Conservation (phyloP, 129 eudicot genomes). For the Lactuca saligna region DNA sequence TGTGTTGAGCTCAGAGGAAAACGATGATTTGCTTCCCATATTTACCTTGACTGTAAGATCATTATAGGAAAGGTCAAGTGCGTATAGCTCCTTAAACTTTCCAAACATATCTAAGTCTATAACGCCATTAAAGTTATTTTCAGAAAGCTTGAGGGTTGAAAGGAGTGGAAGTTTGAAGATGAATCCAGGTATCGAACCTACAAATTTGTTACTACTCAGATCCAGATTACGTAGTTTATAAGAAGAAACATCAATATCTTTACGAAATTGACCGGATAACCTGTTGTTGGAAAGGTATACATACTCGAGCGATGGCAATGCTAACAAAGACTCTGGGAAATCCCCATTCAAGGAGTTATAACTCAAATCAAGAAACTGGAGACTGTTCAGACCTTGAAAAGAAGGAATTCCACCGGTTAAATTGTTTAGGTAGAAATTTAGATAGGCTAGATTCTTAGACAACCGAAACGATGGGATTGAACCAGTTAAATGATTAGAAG, state of each 20-base stretch:
- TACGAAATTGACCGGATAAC: slow-evolving; percentile 38
- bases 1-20: slow-evolving; percentile 30
- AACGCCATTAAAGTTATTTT: slow-evolving; percentile 45
- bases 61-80: slow-evolving; percentile 59
- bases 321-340: slow-evolving; percentile 44
- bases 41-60: slow-evolving; percentile 31
- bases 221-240: slow-evolving; percentile 31
- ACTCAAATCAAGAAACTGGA: slow-evolving; percentile 34
- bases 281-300: slow-evolving; percentile 42
- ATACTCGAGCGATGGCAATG: slow-evolving; percentile 36
- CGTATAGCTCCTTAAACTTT: slow-evolving; percentile 32
- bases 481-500: slow-evolving; percentile 30
- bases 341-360: slow-evolving; percentile 40
- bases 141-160: slow-evolving; percentile 33
- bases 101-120: slow-evolving; percentile 34
- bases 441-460: slow-evolving; percentile 19
- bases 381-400: slow-evolving; percentile 38
- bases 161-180: slow-evolving; percentile 40
- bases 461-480: slow-evolving; percentile 28
- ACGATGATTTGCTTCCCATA: slow-evolving; percentile 12
- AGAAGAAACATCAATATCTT: not conserved
- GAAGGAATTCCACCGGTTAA: slow-evolving; percentile 44
- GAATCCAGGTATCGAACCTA: slow-evolving; percentile 46
- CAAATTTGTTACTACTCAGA: slow-evolving; percentile 44
- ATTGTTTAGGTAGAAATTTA: slow-evolving; percentile 42